Conservation (phyloP, 208 protist species). For the Trypanosoma theileri region DNA sequence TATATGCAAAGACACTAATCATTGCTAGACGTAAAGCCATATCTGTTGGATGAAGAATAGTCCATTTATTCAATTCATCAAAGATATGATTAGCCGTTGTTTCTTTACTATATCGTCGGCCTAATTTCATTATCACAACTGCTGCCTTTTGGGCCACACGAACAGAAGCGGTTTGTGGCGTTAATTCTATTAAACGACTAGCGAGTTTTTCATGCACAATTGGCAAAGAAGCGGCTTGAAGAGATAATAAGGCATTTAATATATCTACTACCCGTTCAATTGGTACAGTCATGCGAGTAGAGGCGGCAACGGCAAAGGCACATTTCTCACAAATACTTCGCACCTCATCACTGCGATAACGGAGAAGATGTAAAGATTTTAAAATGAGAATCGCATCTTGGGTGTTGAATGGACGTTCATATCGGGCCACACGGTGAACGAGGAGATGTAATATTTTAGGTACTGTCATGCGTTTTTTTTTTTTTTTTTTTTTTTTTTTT, state of each 20-base stretch:
- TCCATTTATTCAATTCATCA: conserved; percentile 26
- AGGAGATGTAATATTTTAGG: conserved; percentile 23
- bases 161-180: not conserved
- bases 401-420: conserved; percentile 42
- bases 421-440: conserved; percentile 43
- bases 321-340: conserved; percentile 53
- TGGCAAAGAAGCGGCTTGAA: conserved; percentile 40
- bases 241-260: conserved; percentile 40
- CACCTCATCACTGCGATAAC: conserved; percentile 38
- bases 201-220: conserved; percentile 52
- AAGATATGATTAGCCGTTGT: conserved; percentile 38
- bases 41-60: conserved; percentile 25
- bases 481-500: not conserved
- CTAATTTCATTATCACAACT: conserved; percentile 55
- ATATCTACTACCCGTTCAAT: conserved; percentile 44
- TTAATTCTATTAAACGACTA: conserved; percentile 50
- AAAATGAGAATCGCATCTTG: conserved; percentile 65
- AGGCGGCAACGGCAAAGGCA: conserved; percentile 53
- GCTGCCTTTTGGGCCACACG: conserved; percentile 58
- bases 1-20: conserved; percentile 51
- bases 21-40: conserved; percentile 42
- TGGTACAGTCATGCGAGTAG: conserved; percentile 29
- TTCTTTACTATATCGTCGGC: conserved; percentile 14
- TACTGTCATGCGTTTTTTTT: not conserved
- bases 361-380: conserved; percentile 44